Conservation (phyloP, 768 basidiomycete genomes). For the Collybiopsis luxurians region DNA sequence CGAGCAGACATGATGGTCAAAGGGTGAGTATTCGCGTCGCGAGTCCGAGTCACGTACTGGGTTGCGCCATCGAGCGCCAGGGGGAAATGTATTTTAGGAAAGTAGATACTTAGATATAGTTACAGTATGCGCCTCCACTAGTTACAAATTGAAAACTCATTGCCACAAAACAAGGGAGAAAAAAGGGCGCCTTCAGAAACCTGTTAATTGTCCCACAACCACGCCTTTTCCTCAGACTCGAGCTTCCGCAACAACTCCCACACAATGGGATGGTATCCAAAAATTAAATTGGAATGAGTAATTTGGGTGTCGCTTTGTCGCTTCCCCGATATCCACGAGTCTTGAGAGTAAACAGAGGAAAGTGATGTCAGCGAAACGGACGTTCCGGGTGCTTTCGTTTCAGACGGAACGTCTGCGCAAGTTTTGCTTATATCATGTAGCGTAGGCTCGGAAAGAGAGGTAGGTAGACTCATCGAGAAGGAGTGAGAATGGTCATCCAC, state of each 20-base stretch:
- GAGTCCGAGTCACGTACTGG: too few relatives aligned
- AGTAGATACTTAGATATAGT: too few relatives aligned
- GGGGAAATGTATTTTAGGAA: too few relatives aligned
- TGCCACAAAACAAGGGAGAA: too few relatives aligned
- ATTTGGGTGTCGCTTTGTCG: neutral
- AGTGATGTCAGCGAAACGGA: neutral
- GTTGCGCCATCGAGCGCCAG: too few relatives aligned
- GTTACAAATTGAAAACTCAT: too few relatives aligned
- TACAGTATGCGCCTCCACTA: too few relatives aligned
- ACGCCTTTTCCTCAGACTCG: neutral
- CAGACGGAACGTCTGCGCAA: neutral
- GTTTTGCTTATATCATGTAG: neutral
- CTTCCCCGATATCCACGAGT: neutral
- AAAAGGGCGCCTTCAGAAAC: too few relatives aligned
- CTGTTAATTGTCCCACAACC: neutral
- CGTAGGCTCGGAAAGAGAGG: slow-evolving; percentile 1
- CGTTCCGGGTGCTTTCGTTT: neutral
- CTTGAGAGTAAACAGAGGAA: neutral
- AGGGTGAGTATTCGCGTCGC: too few relatives aligned
- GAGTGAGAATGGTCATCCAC: neutral
- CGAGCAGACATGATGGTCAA: slow-evolving; percentile 28
- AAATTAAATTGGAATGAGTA: neutral
- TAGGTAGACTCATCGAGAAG: neutral
- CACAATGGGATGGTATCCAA: slow-evolving; percentile 3
- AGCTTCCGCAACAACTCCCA: slow-evolving; percentile 1